Conservation (phyloP, 306 rosid species). For the Trifolium dubium region DNA sequence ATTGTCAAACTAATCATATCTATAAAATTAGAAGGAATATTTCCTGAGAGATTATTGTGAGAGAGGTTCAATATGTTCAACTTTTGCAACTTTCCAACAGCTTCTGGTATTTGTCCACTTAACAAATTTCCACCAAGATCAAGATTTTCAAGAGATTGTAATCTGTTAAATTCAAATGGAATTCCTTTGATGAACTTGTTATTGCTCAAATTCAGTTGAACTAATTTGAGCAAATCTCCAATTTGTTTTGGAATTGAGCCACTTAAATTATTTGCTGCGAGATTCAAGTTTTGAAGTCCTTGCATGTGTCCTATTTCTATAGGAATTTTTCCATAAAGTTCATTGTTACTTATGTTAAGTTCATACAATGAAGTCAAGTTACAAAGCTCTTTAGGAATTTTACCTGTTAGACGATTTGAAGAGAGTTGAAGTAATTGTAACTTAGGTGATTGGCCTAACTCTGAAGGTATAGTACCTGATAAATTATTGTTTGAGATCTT, state of each 20-base stretch:
- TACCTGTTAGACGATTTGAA: conserved; percentile 45
- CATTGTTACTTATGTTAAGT: conserved; percentile 27
- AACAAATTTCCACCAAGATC: conserved; percentile 52
- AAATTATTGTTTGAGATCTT: conserved; percentile 24
- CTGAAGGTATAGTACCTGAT: conserved; percentile 42
- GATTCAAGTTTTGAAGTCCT: not conserved
- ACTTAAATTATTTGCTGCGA: conserved; percentile 35
- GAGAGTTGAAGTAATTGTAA: conserved; percentile 40
- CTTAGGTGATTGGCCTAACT: conserved; percentile 28
- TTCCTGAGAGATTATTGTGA: conserved; percentile 48
- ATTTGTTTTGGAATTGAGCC: conserved; percentile 38
- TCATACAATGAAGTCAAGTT: conserved; percentile 28
- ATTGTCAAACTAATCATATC: conserved; percentile 48
- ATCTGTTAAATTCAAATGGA: conserved; percentile 28
- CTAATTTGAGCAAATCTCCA: not conserved
- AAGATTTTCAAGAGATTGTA: conserved; percentile 42
- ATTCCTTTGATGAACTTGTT: conserved; percentile 29
- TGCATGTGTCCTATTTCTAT: conserved; percentile 33
- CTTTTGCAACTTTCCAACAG: conserved; percentile 35
- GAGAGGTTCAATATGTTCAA: conserved; percentile 56
- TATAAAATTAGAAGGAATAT: conserved; percentile 42
- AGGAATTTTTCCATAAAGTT: conserved; percentile 39
- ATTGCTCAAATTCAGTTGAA: conserved; percentile 33
- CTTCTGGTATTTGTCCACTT: conserved; percentile 40
- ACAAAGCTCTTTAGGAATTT: conserved; percentile 51